Base-by-base conservation (phyloP, 202 grass and related monocot species). In the Carex arenaria region DNA sequence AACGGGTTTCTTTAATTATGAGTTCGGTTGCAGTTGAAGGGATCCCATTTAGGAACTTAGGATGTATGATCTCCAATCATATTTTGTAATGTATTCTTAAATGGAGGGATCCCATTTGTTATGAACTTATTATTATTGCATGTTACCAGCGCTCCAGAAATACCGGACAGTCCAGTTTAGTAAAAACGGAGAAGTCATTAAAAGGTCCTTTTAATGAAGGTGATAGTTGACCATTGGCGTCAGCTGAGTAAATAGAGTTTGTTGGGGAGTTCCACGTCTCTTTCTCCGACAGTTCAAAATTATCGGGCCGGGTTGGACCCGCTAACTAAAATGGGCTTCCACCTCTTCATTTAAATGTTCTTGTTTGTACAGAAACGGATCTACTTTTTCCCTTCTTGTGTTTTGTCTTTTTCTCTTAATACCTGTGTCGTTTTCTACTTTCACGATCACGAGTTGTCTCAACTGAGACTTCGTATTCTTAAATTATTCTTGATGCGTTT, bases 21-120 rank as follows among this genome's bases (percentile, higher is more conserved):
- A 76, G 72, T 54, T 76, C 22, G 62, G 79, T 63, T 65, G 77
- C 31, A 64, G 79, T 82, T 82, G 56, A 65, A 14, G 7, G n/a
- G n/a, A n/a, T 11, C 34, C 61, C 15, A 49, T 0, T 2, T 51
- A 43, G 10, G 9, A 49, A 49, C 45, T 38, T 8, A 10, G 15
- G 6, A 78, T 56, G 15, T 2, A 78, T 56, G 12, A 10, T 61
- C 77, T 63, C 77, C 77, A 59, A 20, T 63, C 42, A 12, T 9
- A 20, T 38, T 3, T 23, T 63, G 3, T 3, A 42, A 38, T 42
- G 10, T 45, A 61, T 2, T 43, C 43, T 5, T 2, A 81, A 59
- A 49, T 65, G 79, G 59, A 64, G 34, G 55, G 38, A 66, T 65
- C 9, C 61, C 22, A 12, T 74, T 15, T 54, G 0, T 67, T 36